These are phyloP conservation scores for Andrographis paniculata DNA, from an alignment of 305 asterid species.

Conservation along the genomic window DNA sequence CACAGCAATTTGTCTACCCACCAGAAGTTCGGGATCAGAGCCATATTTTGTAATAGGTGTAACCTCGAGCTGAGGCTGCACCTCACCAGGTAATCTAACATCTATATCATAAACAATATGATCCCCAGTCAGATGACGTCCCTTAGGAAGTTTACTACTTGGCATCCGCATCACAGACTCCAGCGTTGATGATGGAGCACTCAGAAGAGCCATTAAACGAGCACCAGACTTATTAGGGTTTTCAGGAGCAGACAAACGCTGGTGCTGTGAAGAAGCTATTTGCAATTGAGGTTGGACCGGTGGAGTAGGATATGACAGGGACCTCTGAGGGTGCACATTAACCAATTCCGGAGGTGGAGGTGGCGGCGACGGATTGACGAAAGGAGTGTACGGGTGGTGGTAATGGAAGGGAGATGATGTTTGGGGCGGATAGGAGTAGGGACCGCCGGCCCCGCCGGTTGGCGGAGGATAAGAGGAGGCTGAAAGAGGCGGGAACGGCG, in stretches of 20 bases:
- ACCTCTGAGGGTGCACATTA: conserved; percentile 48
- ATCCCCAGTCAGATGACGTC: conserved; percentile 67
- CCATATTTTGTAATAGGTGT: conserved; percentile 75
- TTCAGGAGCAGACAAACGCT: conserved; percentile 27
- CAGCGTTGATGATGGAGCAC: too few relatives aligned
- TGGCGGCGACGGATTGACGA: conserved; percentile 22
- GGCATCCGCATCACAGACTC: conserved; percentile 56
- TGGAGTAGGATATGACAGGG: conserved; percentile 34
- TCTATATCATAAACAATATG: conserved; percentile 48
- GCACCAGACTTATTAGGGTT: conserved; percentile 25
- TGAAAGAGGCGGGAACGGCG: conserved; percentile 49
- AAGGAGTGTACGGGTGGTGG: conserved; percentile 23
- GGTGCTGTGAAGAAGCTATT: conserved; percentile 35
- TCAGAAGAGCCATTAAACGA: conserved; percentile 21
- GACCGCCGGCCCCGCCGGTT: conserved; percentile 27
- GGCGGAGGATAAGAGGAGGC: conserved; percentile 73
- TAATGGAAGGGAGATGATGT: conserved; percentile 29
- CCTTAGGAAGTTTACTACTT: conserved; percentile 74
- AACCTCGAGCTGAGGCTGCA: conserved; percentile 83
- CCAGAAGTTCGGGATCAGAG: conserved; percentile 71
- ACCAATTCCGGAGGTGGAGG: conserved; percentile 23
- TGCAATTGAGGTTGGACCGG: conserved; percentile 34
- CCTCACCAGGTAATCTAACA: conserved; percentile 59
- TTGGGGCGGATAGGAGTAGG: conserved; percentile 34
- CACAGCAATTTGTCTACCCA: conserved; percentile 76